Evolutionary conservation across 306 rosid species (phyloP).

Genomic region (Cyamopsis tetragonoloba): DNA sequence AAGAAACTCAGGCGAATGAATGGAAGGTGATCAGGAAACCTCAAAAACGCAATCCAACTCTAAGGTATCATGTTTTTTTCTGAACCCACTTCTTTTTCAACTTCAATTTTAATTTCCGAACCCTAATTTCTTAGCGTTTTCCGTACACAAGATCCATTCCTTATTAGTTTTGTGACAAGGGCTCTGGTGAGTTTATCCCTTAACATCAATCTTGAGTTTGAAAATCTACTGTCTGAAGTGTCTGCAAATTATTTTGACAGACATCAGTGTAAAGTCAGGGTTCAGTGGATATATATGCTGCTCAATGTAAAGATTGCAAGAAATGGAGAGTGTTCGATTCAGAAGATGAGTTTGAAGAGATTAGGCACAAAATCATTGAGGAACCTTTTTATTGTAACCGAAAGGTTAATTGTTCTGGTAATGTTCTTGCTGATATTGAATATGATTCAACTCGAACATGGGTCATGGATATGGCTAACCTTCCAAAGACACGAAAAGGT

Average conservation of each 20-base stretch:
- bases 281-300: conserved; percentile 65
- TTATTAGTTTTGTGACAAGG: too few relatives aligned
- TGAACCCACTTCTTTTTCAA: not conserved
- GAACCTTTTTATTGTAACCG: conserved; percentile 65
- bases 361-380: conserved; percentile 43
- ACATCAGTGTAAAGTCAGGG: conserved; percentile 22
- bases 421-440: conserved; percentile 66
- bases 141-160: too few relatives aligned
- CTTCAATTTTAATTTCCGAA: not conserved
- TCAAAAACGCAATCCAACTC: conserved; percentile 17
- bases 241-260: conserved; percentile 42
- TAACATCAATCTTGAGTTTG: not conserved
- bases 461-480: conserved; percentile 85
- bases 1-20: not conserved
- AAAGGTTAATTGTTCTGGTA: conserved; percentile 52
- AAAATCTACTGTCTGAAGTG: conserved; percentile 12
- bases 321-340: conserved; percentile 84
- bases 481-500: conserved; percentile 71
- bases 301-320: conserved; percentile 61
- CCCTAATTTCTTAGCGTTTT: conserved; percentile 19
- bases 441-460: conserved; percentile 68
- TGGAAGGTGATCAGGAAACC: conserved; percentile 16
- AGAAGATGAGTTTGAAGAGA: conserved; percentile 75
- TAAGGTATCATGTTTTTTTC: not conserved
- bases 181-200: too few relatives aligned